Conservation (phyloP, 495 filamentous ascomycete species). For the Ramalina intermedia region DNA sequence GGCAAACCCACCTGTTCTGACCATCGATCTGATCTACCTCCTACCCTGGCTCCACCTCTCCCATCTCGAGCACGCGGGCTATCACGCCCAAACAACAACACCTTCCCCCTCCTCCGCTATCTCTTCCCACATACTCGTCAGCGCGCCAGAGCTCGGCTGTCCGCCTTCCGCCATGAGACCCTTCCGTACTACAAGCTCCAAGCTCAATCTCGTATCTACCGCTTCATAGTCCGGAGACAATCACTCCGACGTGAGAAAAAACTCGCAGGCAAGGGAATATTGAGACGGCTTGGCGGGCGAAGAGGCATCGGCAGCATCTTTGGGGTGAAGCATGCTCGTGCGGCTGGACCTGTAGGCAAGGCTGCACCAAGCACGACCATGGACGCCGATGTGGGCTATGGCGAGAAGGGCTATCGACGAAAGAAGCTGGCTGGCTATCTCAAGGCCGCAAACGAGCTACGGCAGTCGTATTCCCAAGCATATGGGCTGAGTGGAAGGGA, state of each 20-base stretch:
- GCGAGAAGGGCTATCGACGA: conserved; percentile 53
- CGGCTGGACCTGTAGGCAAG: background rate
- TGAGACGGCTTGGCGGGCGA: conserved; percentile 36
- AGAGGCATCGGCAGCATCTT: conserved; percentile 25
- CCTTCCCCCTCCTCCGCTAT: conserved; percentile 37
- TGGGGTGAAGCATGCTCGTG: conserved; percentile 17
- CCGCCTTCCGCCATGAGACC: conserved; percentile 56
- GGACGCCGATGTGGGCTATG: conserved; percentile 18
- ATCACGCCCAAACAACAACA: conserved; percentile 10
- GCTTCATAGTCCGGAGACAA: conserved; percentile 52
- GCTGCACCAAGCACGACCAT: background rate
- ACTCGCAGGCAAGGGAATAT: conserved; percentile 28
- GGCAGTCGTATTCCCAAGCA: conserved; percentile 62
- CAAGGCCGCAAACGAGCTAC: conserved; percentile 78
- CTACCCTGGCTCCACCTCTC: conserved; percentile 16
- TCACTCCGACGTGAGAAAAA: conserved; percentile 32
- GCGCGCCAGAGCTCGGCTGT: conserved; percentile 46
- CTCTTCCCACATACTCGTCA: conserved; percentile 43
- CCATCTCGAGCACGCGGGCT: conserved; percentile 3
- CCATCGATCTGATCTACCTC: background rate
- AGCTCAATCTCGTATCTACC: conserved; percentile 61
- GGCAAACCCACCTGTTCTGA: background rate
- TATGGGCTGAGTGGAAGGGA: conserved; percentile 36
- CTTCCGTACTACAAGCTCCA: conserved; percentile 53
- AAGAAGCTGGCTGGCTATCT: conserved; percentile 74